Evolutionary conservation across 2,329 filamentous ascomycete genomes (phyloP).

Genomic region (Tolypocladium pustulatum): DNA sequence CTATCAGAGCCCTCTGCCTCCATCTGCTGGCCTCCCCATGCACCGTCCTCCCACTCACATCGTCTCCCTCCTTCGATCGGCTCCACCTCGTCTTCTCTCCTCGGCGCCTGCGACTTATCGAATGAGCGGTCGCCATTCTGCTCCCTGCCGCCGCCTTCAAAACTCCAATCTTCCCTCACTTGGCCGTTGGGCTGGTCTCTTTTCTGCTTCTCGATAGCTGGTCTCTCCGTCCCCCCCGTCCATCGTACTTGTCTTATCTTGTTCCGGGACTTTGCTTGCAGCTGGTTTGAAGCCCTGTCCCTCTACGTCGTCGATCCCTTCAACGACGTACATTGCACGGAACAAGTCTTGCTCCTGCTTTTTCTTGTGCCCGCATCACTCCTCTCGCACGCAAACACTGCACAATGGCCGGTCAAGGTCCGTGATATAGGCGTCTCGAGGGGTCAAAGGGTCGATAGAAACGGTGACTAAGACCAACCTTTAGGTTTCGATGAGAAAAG

Average conservation of each 20-base stretch:
- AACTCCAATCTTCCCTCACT: constrained; percentile 36
- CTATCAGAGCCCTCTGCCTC: not conserved
- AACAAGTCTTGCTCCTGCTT: not conserved
- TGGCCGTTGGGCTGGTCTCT: constrained; percentile 17
- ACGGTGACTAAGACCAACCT: constrained; percentile 11
- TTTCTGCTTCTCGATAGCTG: constrained; percentile 37
- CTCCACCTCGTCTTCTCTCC: constrained; percentile 22
- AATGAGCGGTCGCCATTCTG: constrained; percentile 18
- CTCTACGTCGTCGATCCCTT: not conserved
- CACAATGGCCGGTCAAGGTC: constrained; percentile 31
- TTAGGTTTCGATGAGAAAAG: constrained; percentile 39
- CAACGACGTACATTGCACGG: constrained; percentile 1
- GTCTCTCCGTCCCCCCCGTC: constrained; percentile 35
- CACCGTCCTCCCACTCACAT: constrained; percentile 6
- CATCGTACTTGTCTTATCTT: constrained; percentile 24
- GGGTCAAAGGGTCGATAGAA: not conserved
- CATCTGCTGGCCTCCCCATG: not conserved
- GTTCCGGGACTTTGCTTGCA: constrained; percentile 9
- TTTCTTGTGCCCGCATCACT: constrained; percentile 4
- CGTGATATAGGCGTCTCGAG: constrained; percentile 8
- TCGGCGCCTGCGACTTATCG: constrained; percentile 24
- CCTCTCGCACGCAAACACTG: constrained; percentile 6
- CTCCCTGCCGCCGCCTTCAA: constrained; percentile 30
- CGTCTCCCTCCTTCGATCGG: constrained; percentile 11
- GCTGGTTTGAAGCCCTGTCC: constrained; percentile 8